Base-by-base conservation (phyloP, 805 yeast species). In the Komagataella ulmi region DNA sequence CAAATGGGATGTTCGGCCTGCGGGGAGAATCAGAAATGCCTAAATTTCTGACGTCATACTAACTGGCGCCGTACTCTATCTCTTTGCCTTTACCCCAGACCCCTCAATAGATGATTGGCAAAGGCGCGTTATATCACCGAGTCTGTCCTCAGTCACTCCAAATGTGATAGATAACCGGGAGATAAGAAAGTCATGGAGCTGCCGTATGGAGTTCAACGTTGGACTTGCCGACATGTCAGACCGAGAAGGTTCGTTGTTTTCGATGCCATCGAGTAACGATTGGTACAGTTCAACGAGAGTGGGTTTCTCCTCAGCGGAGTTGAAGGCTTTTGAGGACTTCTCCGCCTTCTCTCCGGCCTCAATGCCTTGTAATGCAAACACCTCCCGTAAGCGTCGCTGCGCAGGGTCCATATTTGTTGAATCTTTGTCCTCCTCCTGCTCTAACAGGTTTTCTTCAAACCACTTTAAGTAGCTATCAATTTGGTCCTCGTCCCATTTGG, bases 391-490 rank as follows among this genome's bases (percentile, higher is more conserved):
- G 24, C 47, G 47, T 17, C 47, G 21, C 7, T 45, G 47, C 17
- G 47, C 47, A 30, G 40, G 40, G 40, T 30, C 6, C 17, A 45
- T 18, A 0, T 17, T 21, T n/a, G 47, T n/a, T 6, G 21, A 21
- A 45, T 45, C 47, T 45, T 24, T 24, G 30, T 45, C 24, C 7
- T 21, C 7, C 47, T 45, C 47, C 7, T n/a, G 24, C 17, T 12
- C 47, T 2, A 68, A 56, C 12, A 70, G 49, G 44, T 61, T 62
- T 7, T 68, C 68, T 50, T 70, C 65, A 50, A 76, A 70, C 80
- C 84, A 77, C 19, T 72, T 66, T 24, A 81, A 61, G 61, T 80
- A 84, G 24, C 68, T 61, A 3, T 69, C 69, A 2, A 73, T 68
- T 52, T 75, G 67, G 2, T 59, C 58, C n/a, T 73, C 72, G 46